Evolutionary conservation across 2,329 filamentous ascomycete genomes (phyloP).

Genomic region (Pyricularia grisea): DNA sequence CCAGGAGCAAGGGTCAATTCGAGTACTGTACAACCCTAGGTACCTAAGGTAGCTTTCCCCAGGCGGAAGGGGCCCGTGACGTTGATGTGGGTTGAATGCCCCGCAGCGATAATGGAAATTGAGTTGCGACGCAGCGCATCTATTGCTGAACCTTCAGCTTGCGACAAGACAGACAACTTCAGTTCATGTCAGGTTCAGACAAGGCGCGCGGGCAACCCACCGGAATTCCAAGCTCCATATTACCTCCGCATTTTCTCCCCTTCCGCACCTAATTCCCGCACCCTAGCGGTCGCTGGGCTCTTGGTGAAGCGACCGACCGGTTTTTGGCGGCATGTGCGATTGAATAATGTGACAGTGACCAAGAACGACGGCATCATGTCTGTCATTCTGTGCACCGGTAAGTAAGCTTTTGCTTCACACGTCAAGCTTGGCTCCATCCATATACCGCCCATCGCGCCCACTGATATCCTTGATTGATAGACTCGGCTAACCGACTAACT

Average conservation of each 20-base stretch:
- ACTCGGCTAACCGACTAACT: neutral
- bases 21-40: no score
- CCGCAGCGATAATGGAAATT: neutral
- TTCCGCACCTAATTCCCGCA: neutral
- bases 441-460: neutral
- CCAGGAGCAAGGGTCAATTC: neutral
- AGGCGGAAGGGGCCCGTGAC: neutral
- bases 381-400: slow-evolving; percentile 55
- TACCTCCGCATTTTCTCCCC: neutral
- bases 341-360: slow-evolving; percentile 5
- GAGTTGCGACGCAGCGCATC: neutral
- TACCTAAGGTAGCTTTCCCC: neutral
- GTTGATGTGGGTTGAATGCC: neutral
- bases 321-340: slow-evolving; percentile 3
- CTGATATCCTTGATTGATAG: neutral
- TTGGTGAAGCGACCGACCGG: neutral
- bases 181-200: neutral
- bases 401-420: slow-evolving; percentile 14
- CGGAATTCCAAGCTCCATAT: neutral
- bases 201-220: neutral
- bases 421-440: neutral
- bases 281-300: neutral
- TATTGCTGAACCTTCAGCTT: neutral
- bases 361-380: slow-evolving; percentile 32
- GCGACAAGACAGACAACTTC: no score